These are phyloP conservation scores for Penicillium diatomitis DNA, from an alignment of 495 filamentous ascomycete species.

Conservation along the genomic window DNA sequence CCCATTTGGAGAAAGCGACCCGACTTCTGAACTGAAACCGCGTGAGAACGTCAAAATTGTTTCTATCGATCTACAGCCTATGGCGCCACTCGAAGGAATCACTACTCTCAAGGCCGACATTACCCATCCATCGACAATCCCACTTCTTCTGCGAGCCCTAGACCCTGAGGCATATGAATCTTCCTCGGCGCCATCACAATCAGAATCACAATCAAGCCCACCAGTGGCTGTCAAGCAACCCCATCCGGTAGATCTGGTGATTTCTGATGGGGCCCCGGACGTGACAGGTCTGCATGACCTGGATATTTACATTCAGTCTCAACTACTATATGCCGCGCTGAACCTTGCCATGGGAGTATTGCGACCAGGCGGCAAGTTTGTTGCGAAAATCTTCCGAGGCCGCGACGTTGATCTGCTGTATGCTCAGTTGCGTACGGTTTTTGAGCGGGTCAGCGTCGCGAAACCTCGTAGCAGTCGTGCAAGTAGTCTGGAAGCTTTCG, in stretches of 20 bases:
- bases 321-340: slow-evolving; percentile 86
- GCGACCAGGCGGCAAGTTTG: slow-evolving; percentile 86
- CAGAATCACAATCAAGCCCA: background rate
- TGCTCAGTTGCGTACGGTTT: slow-evolving; percentile 84
- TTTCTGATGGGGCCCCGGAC: slow-evolving; percentile 92
- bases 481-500: slow-evolving; percentile 92
- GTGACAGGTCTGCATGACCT: slow-evolving; percentile 95
- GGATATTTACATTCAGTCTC: slow-evolving; percentile 94
- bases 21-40: slow-evolving; percentile 39
- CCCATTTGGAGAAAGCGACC: slow-evolving; percentile 19
- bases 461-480: slow-evolving; percentile 89
- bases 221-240: slow-evolving; percentile 38
- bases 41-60: slow-evolving; percentile 83
- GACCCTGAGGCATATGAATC: slow-evolving; percentile 64
- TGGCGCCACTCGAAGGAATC: slow-evolving; percentile 86
- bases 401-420: slow-evolving; percentile 89
- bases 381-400: slow-evolving; percentile 94
- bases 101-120: slow-evolving; percentile 89
- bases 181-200: slow-evolving; percentile 24
- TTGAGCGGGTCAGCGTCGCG: slow-evolving; percentile 76
- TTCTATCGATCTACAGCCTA: slow-evolving; percentile 89
- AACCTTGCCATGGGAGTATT: slow-evolving; percentile 88
- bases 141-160: slow-evolving; percentile 73
- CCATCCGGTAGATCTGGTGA: slow-evolving; percentile 79
- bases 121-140: slow-evolving; percentile 91